phyloP scores from a whole-genome alignment of 306 rosid genomes.

The Lathyrus oleraceus region DNA sequence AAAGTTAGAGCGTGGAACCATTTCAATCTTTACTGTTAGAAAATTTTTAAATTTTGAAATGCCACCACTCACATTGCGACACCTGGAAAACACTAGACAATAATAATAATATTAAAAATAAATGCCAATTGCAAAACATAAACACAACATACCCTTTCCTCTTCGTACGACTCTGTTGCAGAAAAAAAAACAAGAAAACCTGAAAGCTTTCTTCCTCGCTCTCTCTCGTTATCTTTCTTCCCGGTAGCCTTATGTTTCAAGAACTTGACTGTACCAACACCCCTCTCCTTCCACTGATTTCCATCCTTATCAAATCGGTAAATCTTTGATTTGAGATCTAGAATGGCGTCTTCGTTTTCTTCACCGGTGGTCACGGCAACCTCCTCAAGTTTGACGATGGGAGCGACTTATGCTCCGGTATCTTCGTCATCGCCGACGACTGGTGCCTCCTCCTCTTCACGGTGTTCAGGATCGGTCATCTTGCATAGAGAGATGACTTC shows the following conservation, averaged over 20 bases:
- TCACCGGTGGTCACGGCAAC: conserved; percentile 90
- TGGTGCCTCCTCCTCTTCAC: conserved; percentile 77
- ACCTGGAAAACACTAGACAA: too few relatives aligned
- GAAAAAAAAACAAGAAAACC: too few relatives aligned
- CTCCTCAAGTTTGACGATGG: conserved; percentile 89
- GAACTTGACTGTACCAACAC: conserved; percentile 87
- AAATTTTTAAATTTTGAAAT: too few relatives aligned
- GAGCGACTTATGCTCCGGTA: conserved; percentile 96
- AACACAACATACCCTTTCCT: too few relatives aligned
- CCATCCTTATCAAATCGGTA: conserved; percentile 94
- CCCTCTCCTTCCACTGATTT: conserved; percentile 96
- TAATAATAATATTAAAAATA: too few relatives aligned
- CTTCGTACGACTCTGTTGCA: too few relatives aligned
- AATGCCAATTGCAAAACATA: too few relatives aligned
- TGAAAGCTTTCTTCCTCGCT: too few relatives aligned
- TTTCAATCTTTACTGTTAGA: too few relatives aligned
- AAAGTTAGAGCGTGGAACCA: too few relatives aligned
- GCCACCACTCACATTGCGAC: too few relatives aligned
- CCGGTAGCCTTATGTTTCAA: conserved; percentile 71
- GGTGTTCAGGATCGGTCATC: conserved; percentile 84
- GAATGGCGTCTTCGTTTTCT: conserved; percentile 74
- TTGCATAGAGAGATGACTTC: neutral
- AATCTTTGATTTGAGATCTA: conserved; percentile 92
- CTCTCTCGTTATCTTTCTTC: too few relatives aligned
- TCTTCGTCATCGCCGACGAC: conserved; percentile 88